Evolutionary conservation across 257 asterid genomes (phyloP).

Genomic region (Handroanthus guayacan): DNA sequence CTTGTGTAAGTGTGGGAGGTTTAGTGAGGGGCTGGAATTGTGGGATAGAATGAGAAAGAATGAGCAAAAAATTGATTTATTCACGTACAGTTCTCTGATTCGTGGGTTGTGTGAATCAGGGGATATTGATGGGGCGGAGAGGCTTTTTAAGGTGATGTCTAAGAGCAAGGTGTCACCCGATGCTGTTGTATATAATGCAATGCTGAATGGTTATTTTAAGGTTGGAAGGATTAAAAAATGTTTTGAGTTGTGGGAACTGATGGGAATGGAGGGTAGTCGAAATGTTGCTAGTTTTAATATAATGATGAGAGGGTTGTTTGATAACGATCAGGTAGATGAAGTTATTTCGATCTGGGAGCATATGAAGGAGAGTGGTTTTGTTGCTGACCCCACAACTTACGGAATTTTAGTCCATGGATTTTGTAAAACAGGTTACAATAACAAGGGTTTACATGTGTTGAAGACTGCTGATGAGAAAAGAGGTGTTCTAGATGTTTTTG

Average conservation of each 20-base stretch:
- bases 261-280: conserved; percentile 71
- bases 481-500: conserved; percentile 56
- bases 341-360: conserved; percentile 67
- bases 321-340: conserved; percentile 56
- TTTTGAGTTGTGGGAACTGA: conserved; percentile 77
- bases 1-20: conserved; percentile 76
- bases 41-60: conserved; percentile 80
- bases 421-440: conserved; percentile 68
- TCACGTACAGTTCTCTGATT: conserved; percentile 73
- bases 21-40: conserved; percentile 62
- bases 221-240: conserved; percentile 52
- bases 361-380: conserved; percentile 57
- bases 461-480: conserved; percentile 61
- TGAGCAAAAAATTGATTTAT: conserved; percentile 68
- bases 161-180: conserved; percentile 61
- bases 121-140: conserved; percentile 73
- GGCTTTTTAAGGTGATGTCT: conserved; percentile 65
- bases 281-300: conserved; percentile 83
- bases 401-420: conserved; percentile 80
- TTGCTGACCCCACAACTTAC: conserved; percentile 65
- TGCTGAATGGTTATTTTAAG: conserved; percentile 73
- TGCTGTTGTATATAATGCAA: conserved; percentile 69
- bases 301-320: conserved; percentile 72
- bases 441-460: conserved; percentile 63
- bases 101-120: conserved; percentile 80